Conservation (phyloP, 768 basidiomycete genomes). For the Lactarius hatsudake region DNA sequence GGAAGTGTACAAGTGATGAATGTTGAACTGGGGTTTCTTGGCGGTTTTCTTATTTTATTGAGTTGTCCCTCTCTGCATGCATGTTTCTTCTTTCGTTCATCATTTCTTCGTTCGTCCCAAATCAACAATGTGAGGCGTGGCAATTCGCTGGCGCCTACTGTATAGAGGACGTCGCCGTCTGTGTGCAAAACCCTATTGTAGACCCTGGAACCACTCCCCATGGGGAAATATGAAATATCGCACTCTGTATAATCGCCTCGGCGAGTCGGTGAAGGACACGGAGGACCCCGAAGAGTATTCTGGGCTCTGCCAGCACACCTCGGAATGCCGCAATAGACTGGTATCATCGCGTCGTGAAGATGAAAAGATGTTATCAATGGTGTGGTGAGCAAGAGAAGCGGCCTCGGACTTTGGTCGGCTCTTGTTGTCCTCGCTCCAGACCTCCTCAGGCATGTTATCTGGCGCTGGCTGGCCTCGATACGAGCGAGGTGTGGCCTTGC, state of each 20-base stretch:
- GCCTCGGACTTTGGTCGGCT: neutral
- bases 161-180: neutral
- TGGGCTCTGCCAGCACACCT: neutral
- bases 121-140: neutral
- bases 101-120: neutral
- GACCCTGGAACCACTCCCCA: neutral
- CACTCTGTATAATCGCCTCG: neutral
- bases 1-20: conserved; percentile 44
- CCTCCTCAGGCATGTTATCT: neutral
- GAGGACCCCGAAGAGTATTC: neutral
- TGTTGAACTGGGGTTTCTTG: neutral
- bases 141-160: neutral
- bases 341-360: too few species aligned
- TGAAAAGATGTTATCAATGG: neutral
- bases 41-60: neutral
- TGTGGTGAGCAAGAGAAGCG: neutral
- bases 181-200: neutral
- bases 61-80: neutral
- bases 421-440: neutral
- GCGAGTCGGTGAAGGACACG: neutral
- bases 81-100: neutral
- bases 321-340: neutral
- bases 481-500: neutral
- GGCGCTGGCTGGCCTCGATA: neutral
- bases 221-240: neutral